A percentile compares a stretch with the other conserved stretches of the same genome.
phyloP scores from a whole-genome alignment of 116 monocot species.

The Iris pallida region DNA sequence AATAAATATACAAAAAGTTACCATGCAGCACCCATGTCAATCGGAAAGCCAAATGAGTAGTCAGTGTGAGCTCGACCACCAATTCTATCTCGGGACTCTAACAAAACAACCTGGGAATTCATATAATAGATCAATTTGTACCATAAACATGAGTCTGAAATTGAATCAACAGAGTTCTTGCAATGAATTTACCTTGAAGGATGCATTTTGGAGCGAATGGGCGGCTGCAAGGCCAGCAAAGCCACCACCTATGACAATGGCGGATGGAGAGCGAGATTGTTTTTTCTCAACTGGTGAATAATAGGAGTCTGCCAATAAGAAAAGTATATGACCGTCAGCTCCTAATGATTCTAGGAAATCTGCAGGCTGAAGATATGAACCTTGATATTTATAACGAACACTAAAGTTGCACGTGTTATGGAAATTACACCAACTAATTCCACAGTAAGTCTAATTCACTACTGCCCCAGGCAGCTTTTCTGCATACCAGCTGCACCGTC shows the following conservation, averaged over 20 bases:
- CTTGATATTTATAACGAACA: no score
- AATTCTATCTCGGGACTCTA: constrained; percentile 74
- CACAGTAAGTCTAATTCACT: no score
- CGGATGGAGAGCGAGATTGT: constrained; percentile 48
- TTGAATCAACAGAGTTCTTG: background rate
- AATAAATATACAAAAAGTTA: constrained; percentile 8
- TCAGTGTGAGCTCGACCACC: constrained; percentile 92
- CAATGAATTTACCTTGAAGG: constrained; percentile 42
- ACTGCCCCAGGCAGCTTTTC: no score
- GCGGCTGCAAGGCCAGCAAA: constrained; percentile 94
- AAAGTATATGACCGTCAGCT: background rate
- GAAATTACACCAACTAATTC: no score
- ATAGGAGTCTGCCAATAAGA: background rate
- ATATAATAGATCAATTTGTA: background rate
- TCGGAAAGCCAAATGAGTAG: constrained; percentile 77
- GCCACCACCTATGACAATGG: constrained; percentile 86
- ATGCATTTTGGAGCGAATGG: constrained; percentile 65
- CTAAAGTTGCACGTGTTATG: no score
- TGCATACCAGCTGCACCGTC: no score
- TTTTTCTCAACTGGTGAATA: constrained; percentile 23
- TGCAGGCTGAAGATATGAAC: no score
- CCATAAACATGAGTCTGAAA: background rate
- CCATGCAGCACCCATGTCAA: constrained; percentile 97
- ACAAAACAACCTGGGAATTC: constrained; percentile 51
- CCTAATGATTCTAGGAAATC: no score